A percentile compares a stretch with the other conserved stretches of the same genome.
phyloP scores from a whole-genome alignment of 192 early-diverging fungal genomes.

The Entomortierella lignicola region DNA sequence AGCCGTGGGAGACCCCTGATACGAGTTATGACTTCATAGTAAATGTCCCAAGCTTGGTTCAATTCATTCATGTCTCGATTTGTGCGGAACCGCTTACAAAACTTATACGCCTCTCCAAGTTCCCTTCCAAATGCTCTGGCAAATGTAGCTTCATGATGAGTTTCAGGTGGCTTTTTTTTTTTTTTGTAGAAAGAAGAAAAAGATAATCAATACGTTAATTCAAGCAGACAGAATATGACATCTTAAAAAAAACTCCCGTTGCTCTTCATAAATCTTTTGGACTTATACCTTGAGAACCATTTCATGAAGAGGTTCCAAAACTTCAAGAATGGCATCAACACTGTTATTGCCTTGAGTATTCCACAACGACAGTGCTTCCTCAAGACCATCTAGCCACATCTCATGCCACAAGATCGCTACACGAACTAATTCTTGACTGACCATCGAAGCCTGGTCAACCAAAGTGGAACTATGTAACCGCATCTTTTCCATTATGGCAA shows the following conservation, averaged over 20 bases:
- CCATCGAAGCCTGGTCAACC: conserved; percentile 92
- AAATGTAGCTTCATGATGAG: conserved; percentile 88
- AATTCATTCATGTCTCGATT: conserved; percentile 82
- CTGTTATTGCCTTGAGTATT: conserved; percentile 82
- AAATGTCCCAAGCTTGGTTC: conserved; percentile 94
- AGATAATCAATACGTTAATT: not conserved
- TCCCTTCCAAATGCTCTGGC: conserved; percentile 90
- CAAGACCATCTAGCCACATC: conserved; percentile 95
- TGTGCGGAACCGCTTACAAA: conserved; percentile 78
- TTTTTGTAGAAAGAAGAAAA: not conserved
- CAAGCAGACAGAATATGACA: not conserved
- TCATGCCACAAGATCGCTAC: conserved; percentile 96
- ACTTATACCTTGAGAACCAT: conserved; percentile 33
- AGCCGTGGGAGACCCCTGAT: conserved; percentile 48
- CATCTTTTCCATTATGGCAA: conserved; percentile 93
- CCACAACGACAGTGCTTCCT: conserved; percentile 81
- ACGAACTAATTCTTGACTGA: conserved; percentile 95
- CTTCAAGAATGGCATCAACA: conserved; percentile 85
- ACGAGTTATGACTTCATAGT: conserved; percentile 61
- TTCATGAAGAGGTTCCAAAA: conserved; percentile 68
- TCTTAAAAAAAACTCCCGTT: not conserved
- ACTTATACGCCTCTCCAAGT: conserved; percentile 85
- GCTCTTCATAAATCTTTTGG: not conserved
- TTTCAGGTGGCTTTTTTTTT: conserved; percentile 77
- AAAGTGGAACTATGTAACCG: conserved; percentile 81